Evolutionary conservation across 2,329 filamentous ascomycete genomes (phyloP).

Genomic region (Neonectria ditissima): DNA sequence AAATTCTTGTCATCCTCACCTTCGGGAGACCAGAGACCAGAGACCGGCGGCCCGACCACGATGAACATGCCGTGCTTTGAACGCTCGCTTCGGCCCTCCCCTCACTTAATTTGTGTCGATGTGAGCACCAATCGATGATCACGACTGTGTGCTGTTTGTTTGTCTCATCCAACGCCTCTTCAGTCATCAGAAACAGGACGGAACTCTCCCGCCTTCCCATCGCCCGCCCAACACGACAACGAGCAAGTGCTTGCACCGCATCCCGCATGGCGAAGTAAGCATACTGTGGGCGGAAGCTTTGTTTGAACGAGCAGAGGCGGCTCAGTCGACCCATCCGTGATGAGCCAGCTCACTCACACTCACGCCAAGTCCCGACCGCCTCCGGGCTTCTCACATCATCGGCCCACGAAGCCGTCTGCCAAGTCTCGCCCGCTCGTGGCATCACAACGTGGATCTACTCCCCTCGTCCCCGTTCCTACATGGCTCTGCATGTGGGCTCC

Average conservation of each 20-base stretch:
- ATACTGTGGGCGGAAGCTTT: neutral
- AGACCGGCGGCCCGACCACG: neutral
- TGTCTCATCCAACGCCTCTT: neutral
- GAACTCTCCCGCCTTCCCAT: conserved; percentile 17
- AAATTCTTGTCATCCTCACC: conserved; percentile 28
- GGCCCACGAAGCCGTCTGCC: conserved; percentile 42
- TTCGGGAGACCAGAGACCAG: neutral
- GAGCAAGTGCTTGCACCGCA: conserved; percentile 26
- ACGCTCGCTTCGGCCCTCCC: conserved; percentile 26
- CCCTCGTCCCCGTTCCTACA: conserved; percentile 30
- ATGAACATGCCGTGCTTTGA: conserved; percentile 34
- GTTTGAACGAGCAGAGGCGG: conserved; percentile 1
- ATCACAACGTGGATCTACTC: conserved; percentile 37
- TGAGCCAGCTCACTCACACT: conserved; percentile 18
- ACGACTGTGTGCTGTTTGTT: neutral
- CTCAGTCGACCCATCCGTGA: conserved; percentile 26
- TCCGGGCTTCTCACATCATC: conserved; percentile 32
- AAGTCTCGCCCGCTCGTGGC: conserved; percentile 35
- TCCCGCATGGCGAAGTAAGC: conserved; percentile 29
- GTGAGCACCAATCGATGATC: neutral
- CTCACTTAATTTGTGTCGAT: neutral
- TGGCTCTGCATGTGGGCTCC: conserved; percentile 29
- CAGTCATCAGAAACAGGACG: conserved; percentile 5
- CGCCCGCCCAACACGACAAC: neutral
- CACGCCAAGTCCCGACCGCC: conserved; percentile 30